A percentile compares a stretch with the other conserved stretches of the same genome.
These are phyloP conservation scores for Pseudozyma flocculosa DNA, from an alignment of 1,284 basidiomycete species.

Conservation along the genomic window DNA sequence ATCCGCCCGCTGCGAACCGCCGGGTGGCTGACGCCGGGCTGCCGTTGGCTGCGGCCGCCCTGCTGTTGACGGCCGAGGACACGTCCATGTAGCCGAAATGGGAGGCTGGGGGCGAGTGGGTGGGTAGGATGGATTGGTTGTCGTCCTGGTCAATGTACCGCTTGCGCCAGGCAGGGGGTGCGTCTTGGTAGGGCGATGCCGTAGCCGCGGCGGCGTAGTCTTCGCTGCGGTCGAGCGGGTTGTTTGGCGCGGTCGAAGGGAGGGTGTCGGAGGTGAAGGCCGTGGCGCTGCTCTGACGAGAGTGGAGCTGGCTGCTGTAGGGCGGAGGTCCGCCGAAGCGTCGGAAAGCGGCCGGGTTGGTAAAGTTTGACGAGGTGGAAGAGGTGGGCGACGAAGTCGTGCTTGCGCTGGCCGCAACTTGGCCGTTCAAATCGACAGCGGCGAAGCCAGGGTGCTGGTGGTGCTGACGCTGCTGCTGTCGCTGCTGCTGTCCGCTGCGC, in stretches of 20 bases:
- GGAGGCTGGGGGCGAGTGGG: conserved; percentile 18
- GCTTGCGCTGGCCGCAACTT: neutral
- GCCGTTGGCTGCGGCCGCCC: conserved; percentile 5
- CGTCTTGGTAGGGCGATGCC: conserved; percentile 11
- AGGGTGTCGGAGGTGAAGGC: too few relatives aligned
- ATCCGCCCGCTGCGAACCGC: conserved; percentile 29
- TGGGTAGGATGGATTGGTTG: conserved; percentile 16
- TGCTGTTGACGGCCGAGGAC: neutral
- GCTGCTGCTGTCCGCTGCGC: neutral
- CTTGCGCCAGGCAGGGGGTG: conserved; percentile 25
- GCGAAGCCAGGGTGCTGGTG: neutral
- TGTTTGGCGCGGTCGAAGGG: too few relatives aligned
- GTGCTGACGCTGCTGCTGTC: conserved; percentile 3
- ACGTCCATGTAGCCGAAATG: conserved; percentile 6
- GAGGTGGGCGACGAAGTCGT: neutral
- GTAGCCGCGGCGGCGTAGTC: too few relatives aligned
- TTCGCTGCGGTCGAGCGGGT: too few relatives aligned
- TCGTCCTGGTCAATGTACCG: conserved; percentile 32
- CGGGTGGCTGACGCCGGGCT: conserved; percentile 14
- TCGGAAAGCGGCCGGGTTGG: conserved; percentile 5
- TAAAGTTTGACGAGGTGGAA: conserved; percentile 4
- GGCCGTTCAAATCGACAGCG: conserved; percentile 14
- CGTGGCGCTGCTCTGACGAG: too few relatives aligned
- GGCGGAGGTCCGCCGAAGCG: too few relatives aligned
- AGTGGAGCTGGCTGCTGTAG: too few relatives aligned